Evolutionary conservation across 768 basidiomycete species (phyloP), one percentile per base, ranked within the genome.

Genomic region (Lactifluus hygrophoroides): DNA sequence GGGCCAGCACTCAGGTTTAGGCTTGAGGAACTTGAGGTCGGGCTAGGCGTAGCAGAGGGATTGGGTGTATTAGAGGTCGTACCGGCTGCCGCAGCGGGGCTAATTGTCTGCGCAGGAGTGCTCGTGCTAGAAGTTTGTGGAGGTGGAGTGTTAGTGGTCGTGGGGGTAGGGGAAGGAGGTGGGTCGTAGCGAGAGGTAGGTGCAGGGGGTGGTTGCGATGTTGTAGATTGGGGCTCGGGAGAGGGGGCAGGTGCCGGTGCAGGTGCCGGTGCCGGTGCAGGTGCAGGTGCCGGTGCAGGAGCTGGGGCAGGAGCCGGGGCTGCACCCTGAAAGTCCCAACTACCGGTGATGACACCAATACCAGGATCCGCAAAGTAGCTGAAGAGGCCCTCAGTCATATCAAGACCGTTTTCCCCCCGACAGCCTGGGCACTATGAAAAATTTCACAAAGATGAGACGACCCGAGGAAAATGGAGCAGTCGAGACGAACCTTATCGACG

Each of bases 401-500:
- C 82, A 19, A 83, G 72, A 43, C 72, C 76, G 37, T 72, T 73
- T 3, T 37, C 48, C 0, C 66, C 48, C 0, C 66, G 53, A 68
- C 80, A 80, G 5, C 67, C 67, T 23, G 60, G 59, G 64, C 79
- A 80, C 78, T 78, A 46, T 42, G 8, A 32, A 51, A 8, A 14
- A 38, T 23, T 35, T n/a, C 5, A 44, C 53, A 17, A 55, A 27
- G 14, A n/a, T 21, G n/a, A 25, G 9, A 3, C 7, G 1, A 30
- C 3, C n/a, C n/a, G n/a, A n/a, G 23, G 19, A 10, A 10, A 32
- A 46, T 28, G 21, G 2, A 30, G 21, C 10, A 47, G 35, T 37
- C 14, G 32, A 57, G 56, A 50, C 66, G 62, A 50, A 84, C 85
- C 81, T 78, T 70, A 69, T 90, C 88, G 72, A 77, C 75, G 65